Percentiles rank a stretch among this genome's conserved stretches.
Conservation (phyloP, 768 basidiomycete species). For the Exidia glandulosa region DNA sequence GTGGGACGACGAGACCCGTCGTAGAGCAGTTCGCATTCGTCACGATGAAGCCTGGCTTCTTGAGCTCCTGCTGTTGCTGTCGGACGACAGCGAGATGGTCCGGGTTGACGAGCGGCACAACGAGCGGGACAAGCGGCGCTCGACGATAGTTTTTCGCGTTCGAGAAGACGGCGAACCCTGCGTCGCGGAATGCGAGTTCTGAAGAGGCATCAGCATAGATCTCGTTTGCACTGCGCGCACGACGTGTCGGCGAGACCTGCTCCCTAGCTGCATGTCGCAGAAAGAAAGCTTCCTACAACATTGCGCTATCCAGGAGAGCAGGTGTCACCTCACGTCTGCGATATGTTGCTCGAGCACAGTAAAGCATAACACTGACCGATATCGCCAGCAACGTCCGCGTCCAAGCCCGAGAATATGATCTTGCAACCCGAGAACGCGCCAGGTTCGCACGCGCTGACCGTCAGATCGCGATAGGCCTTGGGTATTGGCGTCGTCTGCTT, state of each 20-base stretch:
- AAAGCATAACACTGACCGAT: slow-evolving; percentile 62
- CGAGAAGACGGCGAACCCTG: slow-evolving; percentile 88
- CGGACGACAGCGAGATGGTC: slow-evolving; percentile 73
- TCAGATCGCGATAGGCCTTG: slow-evolving; percentile 40
- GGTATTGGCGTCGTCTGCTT: slow-evolving; percentile 81
- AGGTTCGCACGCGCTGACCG: slow-evolving; percentile 69
- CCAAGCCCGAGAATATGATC: slow-evolving; percentile 91
- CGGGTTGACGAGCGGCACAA: slow-evolving; percentile 93
- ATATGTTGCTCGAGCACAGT: not conserved
- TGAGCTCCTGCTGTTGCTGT: slow-evolving; percentile 65
- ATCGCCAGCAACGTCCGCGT: slow-evolving; percentile 88
- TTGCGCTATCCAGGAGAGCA: no score
- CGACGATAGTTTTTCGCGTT: slow-evolving; percentile 95
- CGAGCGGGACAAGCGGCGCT: slow-evolving; percentile 85
- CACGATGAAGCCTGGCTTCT: slow-evolving; percentile 77
- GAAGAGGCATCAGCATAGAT: slow-evolving; percentile 6
- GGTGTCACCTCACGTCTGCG: not conserved
- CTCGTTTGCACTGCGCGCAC: no score
- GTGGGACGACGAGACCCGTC: slow-evolving; percentile 85
- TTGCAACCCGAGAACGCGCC: slow-evolving; percentile 70
- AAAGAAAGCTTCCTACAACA: no score
- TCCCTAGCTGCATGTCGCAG: no score
- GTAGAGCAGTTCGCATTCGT: slow-evolving; percentile 99
- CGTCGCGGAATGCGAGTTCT: slow-evolving; percentile 80
- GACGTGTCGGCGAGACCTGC: no score